Evolutionary conservation across 2,329 filamentous ascomycete genomes (phyloP), one percentile per base, ranked within the genome.

Genomic region (Grosmannia huntii): DNA sequence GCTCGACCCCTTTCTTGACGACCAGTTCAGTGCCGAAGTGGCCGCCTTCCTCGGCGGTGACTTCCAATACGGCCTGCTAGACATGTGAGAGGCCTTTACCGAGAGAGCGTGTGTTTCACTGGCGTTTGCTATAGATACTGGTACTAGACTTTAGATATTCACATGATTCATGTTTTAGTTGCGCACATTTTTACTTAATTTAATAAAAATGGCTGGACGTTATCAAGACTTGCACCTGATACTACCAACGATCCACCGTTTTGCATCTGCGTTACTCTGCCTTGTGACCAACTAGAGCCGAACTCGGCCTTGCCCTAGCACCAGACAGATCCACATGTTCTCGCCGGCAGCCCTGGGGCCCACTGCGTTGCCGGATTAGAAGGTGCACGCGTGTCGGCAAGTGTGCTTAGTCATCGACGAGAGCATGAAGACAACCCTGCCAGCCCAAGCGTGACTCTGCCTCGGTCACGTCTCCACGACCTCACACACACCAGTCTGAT

Each of bases 11-110:
- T 62, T 65, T 28, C 58, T 63, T 0, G 61, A 58, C 49, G 64
- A 65, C 44, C 56, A 64, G 14, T 64, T 65, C 14, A 63, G 63
- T 31, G 64, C 64, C 4, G 63, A 64, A 58, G 58, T 65, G 36
- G 57, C 59, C 12, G 63, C 60, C 16, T 61, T 64, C 19, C 57
- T 65, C 2, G 59, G 57, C 4, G 64, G 62, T 3, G 62, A 60
- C 19, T 56, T 63, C 3, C 60, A 65, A 12, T 65, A 64, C 50
- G 64, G 63, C 1, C 49, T 62, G 28, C 21, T 59, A n/a, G 57
- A 59, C 28, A 38, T 36, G 5, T 49, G 46, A 25, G 12, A 5
- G 23, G 9, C 27, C 27, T 48, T n/a, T 3, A 23, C 2, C 21
- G n/a, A 21, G 46, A 44, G 19, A 44, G 19, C n/a, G 5, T 19